phyloP scores from a whole-genome alignment of 2,329 filamentous ascomycete genomes.

The Thielaviopsis ethacetica region DNA sequence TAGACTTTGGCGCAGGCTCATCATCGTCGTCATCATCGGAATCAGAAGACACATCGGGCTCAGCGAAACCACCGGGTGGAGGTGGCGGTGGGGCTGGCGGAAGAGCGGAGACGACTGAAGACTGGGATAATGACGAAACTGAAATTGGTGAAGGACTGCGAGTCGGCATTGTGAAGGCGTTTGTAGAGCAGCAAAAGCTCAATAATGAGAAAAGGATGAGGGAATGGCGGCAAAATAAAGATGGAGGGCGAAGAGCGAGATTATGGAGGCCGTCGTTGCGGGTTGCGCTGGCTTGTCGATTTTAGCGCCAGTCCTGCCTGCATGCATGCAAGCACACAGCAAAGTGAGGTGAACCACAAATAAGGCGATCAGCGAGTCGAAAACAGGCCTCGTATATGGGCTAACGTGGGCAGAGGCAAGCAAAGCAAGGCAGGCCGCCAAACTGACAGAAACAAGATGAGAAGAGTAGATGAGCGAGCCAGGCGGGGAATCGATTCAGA shows the following conservation, averaged over 20 bases:
- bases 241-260: not conserved
- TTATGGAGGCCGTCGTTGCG: not conserved
- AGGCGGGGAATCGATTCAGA: not conserved
- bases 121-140: slow-evolving; percentile 1
- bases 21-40: not conserved
- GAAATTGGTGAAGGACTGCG: not conserved
- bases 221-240: not conserved
- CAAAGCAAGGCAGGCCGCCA: not conserved
- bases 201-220: not conserved
- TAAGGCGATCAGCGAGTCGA: not conserved
- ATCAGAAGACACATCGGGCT: slow-evolving; percentile 3
- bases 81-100: slow-evolving; percentile 1
- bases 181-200: not conserved
- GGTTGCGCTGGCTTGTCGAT: not conserved
- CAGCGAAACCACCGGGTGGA: not conserved
- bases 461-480: not conserved
- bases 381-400: not conserved
- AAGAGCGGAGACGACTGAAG: not conserved
- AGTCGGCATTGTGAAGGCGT: not conserved
- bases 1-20: not conserved
- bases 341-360: not conserved
- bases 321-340: too few relatives aligned
- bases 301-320: not conserved
- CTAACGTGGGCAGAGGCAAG: not conserved
- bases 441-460: not conserved